Conservation (phyloP, 768 basidiomycete genomes). For the Psilocybe tampanensis region DNA sequence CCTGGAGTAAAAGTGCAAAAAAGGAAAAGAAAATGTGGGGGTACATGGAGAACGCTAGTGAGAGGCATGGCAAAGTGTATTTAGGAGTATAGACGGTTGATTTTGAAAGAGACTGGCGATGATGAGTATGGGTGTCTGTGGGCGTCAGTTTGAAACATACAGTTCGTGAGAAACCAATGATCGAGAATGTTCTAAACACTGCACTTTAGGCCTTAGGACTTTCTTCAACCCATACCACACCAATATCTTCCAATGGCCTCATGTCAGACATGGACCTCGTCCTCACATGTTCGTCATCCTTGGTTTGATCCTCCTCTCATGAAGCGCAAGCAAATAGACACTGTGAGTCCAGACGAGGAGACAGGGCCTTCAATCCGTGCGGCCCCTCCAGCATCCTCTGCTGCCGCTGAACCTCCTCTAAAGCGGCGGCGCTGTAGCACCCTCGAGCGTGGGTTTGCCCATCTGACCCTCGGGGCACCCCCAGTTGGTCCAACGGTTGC, state of each 20-base stretch:
- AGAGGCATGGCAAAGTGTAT: neutral
- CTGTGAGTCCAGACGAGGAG: conserved; percentile 21
- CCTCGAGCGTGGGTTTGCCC: conserved; percentile 60
- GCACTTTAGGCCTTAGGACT: conserved; percentile 14
- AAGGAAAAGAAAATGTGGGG: neutral
- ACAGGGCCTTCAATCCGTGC: conserved; percentile 2
- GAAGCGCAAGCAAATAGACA: conserved; percentile 43
- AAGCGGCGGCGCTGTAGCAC: conserved; percentile 53
- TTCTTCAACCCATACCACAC: neutral
- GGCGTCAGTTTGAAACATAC: neutral
- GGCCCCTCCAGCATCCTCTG: conserved; percentile 1
- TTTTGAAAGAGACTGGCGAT: neutral
- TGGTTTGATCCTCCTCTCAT: conserved; percentile 41
- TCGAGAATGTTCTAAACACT: conserved; percentile 13
- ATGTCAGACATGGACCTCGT: conserved; percentile 26
- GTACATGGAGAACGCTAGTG: neutral
- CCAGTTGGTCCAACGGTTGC: conserved; percentile 12
- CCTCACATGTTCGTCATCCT: conserved; percentile 39
- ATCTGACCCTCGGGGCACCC: conserved; percentile 36
- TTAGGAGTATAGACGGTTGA: neutral
- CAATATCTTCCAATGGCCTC: conserved; percentile 16
- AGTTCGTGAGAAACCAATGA: too few species aligned
- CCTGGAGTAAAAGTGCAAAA: neutral
- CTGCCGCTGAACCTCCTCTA: conserved; percentile 22
- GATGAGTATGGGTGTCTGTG: conserved; percentile 6